Conservation (phyloP, 1,284 basidiomycete genomes). For the Marasmius sp. region DNA sequence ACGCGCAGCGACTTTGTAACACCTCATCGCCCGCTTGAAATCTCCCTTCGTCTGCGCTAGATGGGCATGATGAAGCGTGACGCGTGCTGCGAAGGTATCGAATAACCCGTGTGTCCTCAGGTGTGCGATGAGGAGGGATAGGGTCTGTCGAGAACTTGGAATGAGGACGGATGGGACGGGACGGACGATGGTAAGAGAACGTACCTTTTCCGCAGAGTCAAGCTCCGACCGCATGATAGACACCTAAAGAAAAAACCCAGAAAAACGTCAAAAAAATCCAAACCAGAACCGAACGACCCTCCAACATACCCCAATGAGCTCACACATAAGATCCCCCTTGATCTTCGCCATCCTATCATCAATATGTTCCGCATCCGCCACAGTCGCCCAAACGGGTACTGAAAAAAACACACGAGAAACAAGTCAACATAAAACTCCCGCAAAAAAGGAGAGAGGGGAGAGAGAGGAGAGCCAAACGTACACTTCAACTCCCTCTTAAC, state of each 20-base stretch:
- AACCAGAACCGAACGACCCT: neutral
- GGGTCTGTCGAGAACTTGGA: constrained; percentile 33
- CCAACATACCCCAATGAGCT: constrained; percentile 56
- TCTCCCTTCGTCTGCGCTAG: constrained; percentile 61
- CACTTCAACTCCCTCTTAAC: constrained; percentile 34
- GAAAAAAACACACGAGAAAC: constrained; percentile 1
- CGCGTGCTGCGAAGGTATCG: constrained; percentile 53
- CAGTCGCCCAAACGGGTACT: constrained; percentile 52
- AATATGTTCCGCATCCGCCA: constrained; percentile 48
- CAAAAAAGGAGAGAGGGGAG: neutral
- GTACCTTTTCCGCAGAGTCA: constrained; percentile 49
- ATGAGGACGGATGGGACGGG: neutral
- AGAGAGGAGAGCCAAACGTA: neutral
- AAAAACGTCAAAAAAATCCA: neutral
- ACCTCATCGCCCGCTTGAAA: constrained; percentile 49
- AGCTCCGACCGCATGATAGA: constrained; percentile 68
- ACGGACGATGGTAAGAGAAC: constrained; percentile 9
- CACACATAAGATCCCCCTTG: constrained; percentile 68
- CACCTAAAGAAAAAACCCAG: constrained; percentile 36
- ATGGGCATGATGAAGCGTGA: constrained; percentile 68
- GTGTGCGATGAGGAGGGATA: constrained; percentile 59
- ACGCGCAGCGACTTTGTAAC: constrained; percentile 59
- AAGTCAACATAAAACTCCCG: neutral
- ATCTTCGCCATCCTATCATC: constrained; percentile 55
- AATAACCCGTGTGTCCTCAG: constrained; percentile 59